phyloP scores from a whole-genome alignment of 345 rosid genomes.

The Alliaria petiolata region DNA sequence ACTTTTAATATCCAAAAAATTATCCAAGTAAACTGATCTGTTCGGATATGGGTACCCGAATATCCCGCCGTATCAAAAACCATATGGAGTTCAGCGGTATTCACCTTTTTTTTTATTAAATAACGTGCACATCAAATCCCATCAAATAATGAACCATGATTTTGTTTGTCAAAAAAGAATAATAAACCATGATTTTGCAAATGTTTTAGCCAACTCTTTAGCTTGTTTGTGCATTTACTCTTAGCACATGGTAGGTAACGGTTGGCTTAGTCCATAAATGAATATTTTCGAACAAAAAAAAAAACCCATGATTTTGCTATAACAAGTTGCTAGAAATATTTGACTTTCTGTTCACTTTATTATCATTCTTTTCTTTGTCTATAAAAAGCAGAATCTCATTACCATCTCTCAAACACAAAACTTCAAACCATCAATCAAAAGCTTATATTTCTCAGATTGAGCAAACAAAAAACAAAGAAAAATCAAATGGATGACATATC shows the following conservation, averaged over 20 bases:
- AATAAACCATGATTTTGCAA: no score
- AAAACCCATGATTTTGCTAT: neutral
- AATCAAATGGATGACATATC: slow-evolving; percentile 45
- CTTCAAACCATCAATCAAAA: slow-evolving; percentile 11
- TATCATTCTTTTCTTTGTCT: neutral
- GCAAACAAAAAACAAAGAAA: neutral
- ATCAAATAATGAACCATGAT: neutral
- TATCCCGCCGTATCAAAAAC: no score
- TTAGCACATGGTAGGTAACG: no score
- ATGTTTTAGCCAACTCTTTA: no score
- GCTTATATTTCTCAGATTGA: neutral
- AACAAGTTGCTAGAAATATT: neutral
- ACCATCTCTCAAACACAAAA: slow-evolving; percentile 1
- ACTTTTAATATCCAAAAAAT: no score
- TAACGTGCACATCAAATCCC: neutral
- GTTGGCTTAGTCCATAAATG: no score
- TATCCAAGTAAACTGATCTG: no score
- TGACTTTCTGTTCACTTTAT: slow-evolving; percentile 8
- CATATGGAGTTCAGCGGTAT: slow-evolving; percentile 2
- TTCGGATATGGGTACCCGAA: no score
- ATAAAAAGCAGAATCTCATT: neutral
- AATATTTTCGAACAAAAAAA: no score
- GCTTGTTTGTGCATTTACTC: no score
- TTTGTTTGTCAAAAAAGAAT: no score
- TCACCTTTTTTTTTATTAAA: neutral